phyloP scores from a whole-genome alignment of 176 grass and related monocot species.

The Oryza nivara region DNA sequence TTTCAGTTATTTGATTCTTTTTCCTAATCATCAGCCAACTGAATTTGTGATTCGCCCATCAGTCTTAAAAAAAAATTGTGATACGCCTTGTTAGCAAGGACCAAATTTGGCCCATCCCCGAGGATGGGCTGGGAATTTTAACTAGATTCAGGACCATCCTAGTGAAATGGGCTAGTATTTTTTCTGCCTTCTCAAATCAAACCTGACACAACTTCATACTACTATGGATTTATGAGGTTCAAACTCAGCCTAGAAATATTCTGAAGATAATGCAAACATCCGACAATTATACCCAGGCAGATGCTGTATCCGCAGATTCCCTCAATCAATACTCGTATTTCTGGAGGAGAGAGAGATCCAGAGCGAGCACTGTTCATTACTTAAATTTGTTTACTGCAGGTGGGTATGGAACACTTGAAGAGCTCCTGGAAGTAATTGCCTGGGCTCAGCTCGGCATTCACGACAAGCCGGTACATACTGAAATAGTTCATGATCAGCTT shows the following conservation, averaged over 20 bases:
- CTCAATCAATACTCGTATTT: neutral
- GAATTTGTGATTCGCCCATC: too few species aligned
- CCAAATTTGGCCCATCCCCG: neutral
- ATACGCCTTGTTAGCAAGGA: too few species aligned
- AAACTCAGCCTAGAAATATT: neutral
- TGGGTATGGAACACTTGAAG: constrained; percentile 77
- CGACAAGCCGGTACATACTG: constrained; percentile 59
- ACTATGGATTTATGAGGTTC: neutral
- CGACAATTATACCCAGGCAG: neutral
- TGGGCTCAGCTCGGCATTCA: constrained; percentile 85
- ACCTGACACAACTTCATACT: neutral
- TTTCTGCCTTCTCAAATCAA: neutral
- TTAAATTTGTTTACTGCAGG: constrained; percentile 38
- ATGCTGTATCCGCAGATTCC: neutral
- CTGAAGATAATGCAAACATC: neutral
- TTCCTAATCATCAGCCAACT: neutral
- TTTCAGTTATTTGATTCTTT: neutral
- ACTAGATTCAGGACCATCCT: too few species aligned
- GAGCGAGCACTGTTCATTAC: neutral
- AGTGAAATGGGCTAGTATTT: neutral
- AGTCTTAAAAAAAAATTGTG: too few species aligned
- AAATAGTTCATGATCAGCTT: neutral
- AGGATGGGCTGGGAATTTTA: too few species aligned
- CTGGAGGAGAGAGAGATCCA: neutral
- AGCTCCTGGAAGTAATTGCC: constrained; percentile 69